A percentile compares a stretch with the other conserved stretches of the same genome.
phyloP scores from a whole-genome alignment of 2,329 filamentous ascomycete species.

The Neocatenulostroma microsporum region DNA sequence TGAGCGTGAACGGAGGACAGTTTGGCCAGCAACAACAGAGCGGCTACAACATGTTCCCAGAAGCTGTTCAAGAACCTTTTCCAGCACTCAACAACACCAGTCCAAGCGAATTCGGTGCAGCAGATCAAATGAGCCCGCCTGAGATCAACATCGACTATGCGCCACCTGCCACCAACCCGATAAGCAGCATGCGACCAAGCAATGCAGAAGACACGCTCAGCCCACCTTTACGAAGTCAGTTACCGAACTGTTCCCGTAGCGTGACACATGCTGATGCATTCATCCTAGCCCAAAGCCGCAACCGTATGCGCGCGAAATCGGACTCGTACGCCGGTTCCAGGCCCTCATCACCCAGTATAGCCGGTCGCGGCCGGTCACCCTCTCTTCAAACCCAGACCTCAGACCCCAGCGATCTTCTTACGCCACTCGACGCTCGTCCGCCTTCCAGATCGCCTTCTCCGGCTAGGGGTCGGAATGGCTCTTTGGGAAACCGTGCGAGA shows the following conservation, averaged over 20 bases:
- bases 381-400: constrained; percentile 24
- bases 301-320: constrained; percentile 52
- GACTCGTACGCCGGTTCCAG: constrained; percentile 49
- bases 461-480: constrained; percentile 29
- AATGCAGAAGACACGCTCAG: constrained; percentile 68
- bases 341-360: constrained; percentile 34
- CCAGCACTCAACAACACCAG: constrained; percentile 41
- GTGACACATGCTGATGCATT: constrained; percentile 30
- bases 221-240: constrained; percentile 61
- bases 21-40: constrained; percentile 39
- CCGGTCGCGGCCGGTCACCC: constrained; percentile 29
- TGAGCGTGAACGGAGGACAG: constrained; percentile 41
- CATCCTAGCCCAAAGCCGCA: constrained; percentile 36
- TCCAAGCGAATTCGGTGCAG: constrained; percentile 55
- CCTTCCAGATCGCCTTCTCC: constrained; percentile 41
- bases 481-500: constrained; percentile 35
- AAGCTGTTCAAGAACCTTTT: constrained; percentile 41
- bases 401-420: constrained; percentile 31
- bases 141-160: constrained; percentile 93
- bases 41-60: constrained; percentile 46
- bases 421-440: constrained; percentile 33
- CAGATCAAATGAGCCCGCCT: constrained; percentile 75
- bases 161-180: constrained; percentile 51
- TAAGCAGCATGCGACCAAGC: constrained; percentile 40
- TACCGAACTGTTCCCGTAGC: not conserved